phyloP scores from a whole-genome alignment of 495 filamentous ascomycete genomes.

The Neurospora sublineolata region DNA sequence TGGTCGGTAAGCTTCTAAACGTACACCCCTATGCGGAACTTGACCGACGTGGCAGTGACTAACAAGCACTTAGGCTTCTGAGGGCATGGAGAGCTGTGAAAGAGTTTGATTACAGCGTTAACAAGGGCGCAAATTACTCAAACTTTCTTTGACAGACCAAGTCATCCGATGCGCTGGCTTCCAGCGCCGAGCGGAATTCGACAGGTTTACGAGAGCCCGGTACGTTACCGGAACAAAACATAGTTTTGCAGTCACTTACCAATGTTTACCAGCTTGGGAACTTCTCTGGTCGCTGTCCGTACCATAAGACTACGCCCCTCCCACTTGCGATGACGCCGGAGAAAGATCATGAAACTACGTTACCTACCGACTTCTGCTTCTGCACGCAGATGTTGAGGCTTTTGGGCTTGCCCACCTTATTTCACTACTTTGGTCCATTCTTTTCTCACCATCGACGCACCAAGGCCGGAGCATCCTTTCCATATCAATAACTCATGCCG shows the following conservation, averaged over 20 bases:
- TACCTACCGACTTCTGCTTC: not conserved
- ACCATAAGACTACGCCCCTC: not conserved
- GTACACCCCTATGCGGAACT: not conserved
- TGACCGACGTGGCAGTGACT: not conserved
- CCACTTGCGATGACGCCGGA: not conserved
- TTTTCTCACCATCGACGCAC: not conserved
- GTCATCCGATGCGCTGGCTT: not conserved
- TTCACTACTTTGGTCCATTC: too few relatives aligned
- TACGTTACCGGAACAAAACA: not conserved
- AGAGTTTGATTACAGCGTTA: not conserved
- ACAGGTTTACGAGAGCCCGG: not conserved
- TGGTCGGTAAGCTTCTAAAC: too few relatives aligned
- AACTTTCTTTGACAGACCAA: not conserved
- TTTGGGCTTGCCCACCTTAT: not conserved
- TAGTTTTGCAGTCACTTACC: not conserved
- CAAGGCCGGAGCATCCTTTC: not conserved
- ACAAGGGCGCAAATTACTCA: not conserved
- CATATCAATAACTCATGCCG: not conserved
- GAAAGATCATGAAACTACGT: not conserved
- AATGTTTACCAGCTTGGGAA: not conserved
- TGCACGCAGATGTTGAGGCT: not conserved
- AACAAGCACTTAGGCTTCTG: not conserved
- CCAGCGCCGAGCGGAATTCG: not conserved
- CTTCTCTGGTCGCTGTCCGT: not conserved
- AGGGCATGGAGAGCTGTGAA: not conserved